Evolutionary conservation across 768 basidiomycete genomes (phyloP), one percentile per base, ranked within the genome.

Genomic region (Rhodosporidiobolus odoratus): DNA sequence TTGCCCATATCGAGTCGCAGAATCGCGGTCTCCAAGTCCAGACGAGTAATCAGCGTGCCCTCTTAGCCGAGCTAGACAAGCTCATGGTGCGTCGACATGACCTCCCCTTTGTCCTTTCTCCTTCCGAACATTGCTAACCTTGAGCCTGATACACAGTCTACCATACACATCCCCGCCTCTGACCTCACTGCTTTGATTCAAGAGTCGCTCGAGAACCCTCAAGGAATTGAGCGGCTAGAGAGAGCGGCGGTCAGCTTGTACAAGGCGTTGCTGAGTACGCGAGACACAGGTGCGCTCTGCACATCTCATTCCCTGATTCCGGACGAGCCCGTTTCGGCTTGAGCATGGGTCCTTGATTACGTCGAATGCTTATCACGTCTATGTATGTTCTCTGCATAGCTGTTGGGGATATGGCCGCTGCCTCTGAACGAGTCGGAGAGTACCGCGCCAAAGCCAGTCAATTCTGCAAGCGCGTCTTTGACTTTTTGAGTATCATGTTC

Each of bases 21-120:
- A 93, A 95, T 78, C 86, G 94, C 57, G 96, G 96, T 73, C 82
- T 99, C 43, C 96, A 99, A 80, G 93, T 98, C 6, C 95, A 98
- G 77, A 98, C 89, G 15, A 92, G 95, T 77, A 99, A 98, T 76
- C 95, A 98, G 79, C 85, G 88, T 32, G 86, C 88, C 23, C 83
- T 99, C 15, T 80, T 98, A 50, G 83, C 82, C 40, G 96, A 98
- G 78, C 81, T 99, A 17, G 88, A 94, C 79, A 90, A 91, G 76
- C 83, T 99, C 32, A 81, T 98, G 76, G 94, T 90, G 74, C 64
- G 85, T 65, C 40, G 17, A 3, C 43, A 34, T 34, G 8, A 6
- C 43, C 25, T 16, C 30, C 21, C 30, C 10, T 38, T 13, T 30
- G 2, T 17, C 16, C 47, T 73, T 32, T 57, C 3, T 27, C 21